Percentiles rank a stretch among this genome's conserved stretches.
Conservation (phyloP, 345 rosid genomes). For the Aquilaria sinensis region DNA sequence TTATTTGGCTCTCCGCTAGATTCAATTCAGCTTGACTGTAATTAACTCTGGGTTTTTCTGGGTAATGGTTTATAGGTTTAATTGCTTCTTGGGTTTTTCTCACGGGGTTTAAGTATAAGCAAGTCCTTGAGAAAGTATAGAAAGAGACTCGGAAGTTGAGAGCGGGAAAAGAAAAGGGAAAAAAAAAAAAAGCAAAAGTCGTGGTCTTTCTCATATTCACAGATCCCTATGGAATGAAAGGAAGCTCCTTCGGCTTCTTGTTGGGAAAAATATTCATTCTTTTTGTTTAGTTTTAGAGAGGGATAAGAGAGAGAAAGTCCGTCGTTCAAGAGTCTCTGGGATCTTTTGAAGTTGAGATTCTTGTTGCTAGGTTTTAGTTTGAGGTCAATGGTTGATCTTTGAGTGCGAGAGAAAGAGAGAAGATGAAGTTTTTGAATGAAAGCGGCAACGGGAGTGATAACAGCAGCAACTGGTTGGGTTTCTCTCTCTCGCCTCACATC, state of each 20-base stretch:
- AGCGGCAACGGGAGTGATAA: slow-evolving; percentile 25
- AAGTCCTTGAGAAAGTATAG: too few species aligned
- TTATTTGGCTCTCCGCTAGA: slow-evolving; percentile 16
- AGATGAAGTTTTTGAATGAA: slow-evolving; percentile 43
- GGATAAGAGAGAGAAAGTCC: slow-evolving; percentile 9
- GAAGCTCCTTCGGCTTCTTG: slow-evolving; percentile 49
- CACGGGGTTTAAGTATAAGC: slow-evolving; percentile 21
- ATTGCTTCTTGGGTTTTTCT: slow-evolving; percentile 17
- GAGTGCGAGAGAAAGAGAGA: slow-evolving; percentile 18
- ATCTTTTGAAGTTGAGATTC: slow-evolving; percentile 8
- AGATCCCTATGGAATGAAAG: slow-evolving; percentile 68
- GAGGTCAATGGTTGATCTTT: neutral
- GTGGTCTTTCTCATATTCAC: slow-evolving; percentile 32
- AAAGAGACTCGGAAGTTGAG: neutral
- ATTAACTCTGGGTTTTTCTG: slow-evolving; percentile 12
- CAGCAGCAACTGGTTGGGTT: slow-evolving; percentile 53
- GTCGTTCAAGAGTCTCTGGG: slow-evolving; percentile 14
- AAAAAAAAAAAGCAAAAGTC: slow-evolving; percentile 9
- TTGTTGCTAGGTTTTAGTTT: neutral
- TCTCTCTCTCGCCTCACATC: slow-evolving; percentile 70
- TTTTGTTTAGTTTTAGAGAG: slow-evolving; percentile 43
- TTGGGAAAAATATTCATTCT: slow-evolving; percentile 30
- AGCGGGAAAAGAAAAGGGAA: neutral
- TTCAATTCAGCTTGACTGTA: slow-evolving; percentile 12
- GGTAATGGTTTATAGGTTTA: slow-evolving; percentile 7